Percentiles rank a stretch among this genome's conserved stretches.
Conservation (phyloP, 2,329 filamentous ascomycete genomes). For the Curvularia hawaiiensis region DNA sequence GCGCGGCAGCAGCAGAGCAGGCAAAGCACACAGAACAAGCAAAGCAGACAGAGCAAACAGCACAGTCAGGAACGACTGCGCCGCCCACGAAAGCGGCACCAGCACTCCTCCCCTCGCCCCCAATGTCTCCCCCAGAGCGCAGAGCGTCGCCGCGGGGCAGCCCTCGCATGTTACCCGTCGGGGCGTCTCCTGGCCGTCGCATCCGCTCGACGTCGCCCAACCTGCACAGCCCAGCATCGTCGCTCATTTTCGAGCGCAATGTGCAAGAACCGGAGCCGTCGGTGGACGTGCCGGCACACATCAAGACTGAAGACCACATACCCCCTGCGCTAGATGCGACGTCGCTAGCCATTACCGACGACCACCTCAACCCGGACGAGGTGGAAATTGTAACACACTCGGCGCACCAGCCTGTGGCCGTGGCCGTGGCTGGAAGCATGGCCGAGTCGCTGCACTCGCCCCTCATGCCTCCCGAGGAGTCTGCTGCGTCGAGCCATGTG, state of each 20-base stretch:
- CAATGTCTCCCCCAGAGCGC: constrained; percentile 35
- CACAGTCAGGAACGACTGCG: constrained; percentile 7
- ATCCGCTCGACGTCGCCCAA: constrained; percentile 73
- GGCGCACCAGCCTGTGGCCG: constrained; percentile 78
- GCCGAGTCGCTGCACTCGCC: constrained; percentile 44
- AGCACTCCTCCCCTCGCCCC: constrained; percentile 40
- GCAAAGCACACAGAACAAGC: not conserved
- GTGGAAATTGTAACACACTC: constrained; percentile 92
- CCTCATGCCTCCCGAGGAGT: constrained; percentile 39
- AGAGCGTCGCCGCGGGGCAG: constrained; percentile 44
- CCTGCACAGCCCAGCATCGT: constrained; percentile 77
- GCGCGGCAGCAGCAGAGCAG: constrained; percentile 17
- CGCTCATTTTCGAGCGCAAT: constrained; percentile 88
- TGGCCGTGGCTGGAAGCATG: constrained; percentile 59
- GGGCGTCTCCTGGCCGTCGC: constrained; percentile 67
- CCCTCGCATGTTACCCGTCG: constrained; percentile 42
- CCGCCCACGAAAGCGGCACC: constrained; percentile 23
- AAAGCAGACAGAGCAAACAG: constrained; percentile 3
- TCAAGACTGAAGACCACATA: constrained; percentile 92
- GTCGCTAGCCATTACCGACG: constrained; percentile 88
- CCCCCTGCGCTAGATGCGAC: constrained; percentile 90
- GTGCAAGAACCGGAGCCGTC: constrained; percentile 83
- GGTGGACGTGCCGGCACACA: constrained; percentile 88
- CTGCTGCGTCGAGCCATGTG: constrained; percentile 27
- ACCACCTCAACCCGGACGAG: constrained; percentile 80